Evolutionary conservation across 2,329 filamentous ascomycete genomes (phyloP).

Genomic region (Tolypocladium pustulatum): DNA sequence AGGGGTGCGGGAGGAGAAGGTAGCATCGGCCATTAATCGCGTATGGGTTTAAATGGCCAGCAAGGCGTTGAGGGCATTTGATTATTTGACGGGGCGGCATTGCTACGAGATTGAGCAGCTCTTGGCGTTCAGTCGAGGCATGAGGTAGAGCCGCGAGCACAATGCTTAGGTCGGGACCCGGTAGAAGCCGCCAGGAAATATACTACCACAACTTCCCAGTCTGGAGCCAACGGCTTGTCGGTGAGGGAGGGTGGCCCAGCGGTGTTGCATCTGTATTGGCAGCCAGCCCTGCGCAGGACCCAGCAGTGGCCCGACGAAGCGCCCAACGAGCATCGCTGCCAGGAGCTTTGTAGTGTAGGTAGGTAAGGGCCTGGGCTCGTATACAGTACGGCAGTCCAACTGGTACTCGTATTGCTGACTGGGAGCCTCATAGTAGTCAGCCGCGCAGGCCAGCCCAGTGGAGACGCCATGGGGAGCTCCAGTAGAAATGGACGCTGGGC

Average conservation of each 20-base stretch:
- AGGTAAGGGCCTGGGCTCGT: too few species aligned
- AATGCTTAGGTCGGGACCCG: neutral
- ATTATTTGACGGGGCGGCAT: neutral
- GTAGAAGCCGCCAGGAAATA: neutral
- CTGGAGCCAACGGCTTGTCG: neutral
- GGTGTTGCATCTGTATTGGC: too few species aligned
- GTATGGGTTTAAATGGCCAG: neutral
- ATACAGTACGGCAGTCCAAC: too few species aligned
- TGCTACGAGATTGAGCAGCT: neutral
- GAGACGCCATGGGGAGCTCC: neutral
- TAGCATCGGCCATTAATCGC: neutral
- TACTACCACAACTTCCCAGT: too few species aligned
- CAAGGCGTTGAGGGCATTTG: constrained; percentile 1
- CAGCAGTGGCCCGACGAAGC: too few species aligned
- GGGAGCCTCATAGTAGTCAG: neutral
- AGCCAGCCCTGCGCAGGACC: too few species aligned
- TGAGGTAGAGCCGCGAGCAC: neutral
- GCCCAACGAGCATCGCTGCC: too few species aligned
- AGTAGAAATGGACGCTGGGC: neutral
- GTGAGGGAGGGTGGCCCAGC: neutral
- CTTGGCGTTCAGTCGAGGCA: neutral
- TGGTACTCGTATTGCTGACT: neutral
- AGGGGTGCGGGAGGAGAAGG: neutral
- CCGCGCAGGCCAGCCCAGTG: neutral
- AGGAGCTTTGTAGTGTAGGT: too few species aligned